These are phyloP conservation scores for Nigrospora osmanthi DNA, from an alignment of 2,329 filamentous ascomycete genomes.

Conservation along the genomic window DNA sequence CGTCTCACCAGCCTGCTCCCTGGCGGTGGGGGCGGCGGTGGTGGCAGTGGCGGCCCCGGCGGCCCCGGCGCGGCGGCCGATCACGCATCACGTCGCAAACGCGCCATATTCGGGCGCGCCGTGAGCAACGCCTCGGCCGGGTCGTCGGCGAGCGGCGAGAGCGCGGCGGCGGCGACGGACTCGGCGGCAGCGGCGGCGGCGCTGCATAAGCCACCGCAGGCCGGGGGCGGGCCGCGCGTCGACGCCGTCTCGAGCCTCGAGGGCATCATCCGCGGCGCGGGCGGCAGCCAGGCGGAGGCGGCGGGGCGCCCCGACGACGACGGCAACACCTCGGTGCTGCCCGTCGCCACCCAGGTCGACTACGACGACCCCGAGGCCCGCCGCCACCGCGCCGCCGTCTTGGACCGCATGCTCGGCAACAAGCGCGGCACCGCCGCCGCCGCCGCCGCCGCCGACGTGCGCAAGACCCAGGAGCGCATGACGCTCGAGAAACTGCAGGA, in stretches of 20 bases:
- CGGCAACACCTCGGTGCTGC: constrained; percentile 12
- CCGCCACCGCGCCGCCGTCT: constrained; percentile 17
- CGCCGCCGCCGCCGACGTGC: background rate
- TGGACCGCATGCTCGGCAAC: constrained; percentile 12
- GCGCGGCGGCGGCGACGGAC: constrained; percentile 5
- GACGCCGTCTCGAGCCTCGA: constrained; percentile 10
- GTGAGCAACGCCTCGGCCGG: constrained; percentile 48
- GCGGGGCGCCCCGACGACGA: constrained; percentile 2
- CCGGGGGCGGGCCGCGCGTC: constrained; percentile 4
- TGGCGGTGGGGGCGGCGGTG: constrained; percentile 5
- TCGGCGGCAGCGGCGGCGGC: constrained; percentile 8
- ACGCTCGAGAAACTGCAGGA: background rate
- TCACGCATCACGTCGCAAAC: constrained; percentile 24
- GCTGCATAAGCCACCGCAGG: background rate
- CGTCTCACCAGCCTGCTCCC: constrained; percentile 15
- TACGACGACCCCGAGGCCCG: constrained; percentile 44
- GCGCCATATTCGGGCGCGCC: constrained; percentile 49
- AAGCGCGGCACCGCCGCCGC: background rate
- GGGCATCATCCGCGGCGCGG: constrained; percentile 4
- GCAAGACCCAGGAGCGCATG: background rate
- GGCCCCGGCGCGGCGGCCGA: constrained; percentile 6
- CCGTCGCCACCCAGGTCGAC: constrained; percentile 43
- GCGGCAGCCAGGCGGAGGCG: constrained; percentile 2
- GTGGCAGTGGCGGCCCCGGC: constrained; percentile 3
- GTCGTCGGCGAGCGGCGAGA: constrained; percentile 35